Base-by-base conservation (phyloP, 2,329 filamentous ascomycete species). In the Pseudogymnoascus sp. region DNA sequence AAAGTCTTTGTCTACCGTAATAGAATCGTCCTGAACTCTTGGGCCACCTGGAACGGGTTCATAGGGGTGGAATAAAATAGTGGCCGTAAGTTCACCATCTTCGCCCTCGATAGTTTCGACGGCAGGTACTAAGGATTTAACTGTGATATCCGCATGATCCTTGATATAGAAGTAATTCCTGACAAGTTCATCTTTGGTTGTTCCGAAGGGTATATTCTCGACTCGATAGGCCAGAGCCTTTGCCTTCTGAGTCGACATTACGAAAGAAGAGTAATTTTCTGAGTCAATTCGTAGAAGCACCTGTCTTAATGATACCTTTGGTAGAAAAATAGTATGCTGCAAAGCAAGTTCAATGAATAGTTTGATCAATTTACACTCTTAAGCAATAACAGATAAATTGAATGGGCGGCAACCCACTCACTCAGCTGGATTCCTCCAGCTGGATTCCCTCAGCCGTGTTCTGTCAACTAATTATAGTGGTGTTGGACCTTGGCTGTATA, bases 201-300 rank as follows among this genome's bases (percentile, higher is more conserved):
- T 46, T 29, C 33, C 42, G n/a, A 38, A n/a, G 7, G 63, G 63
- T 9, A 64, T 62, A 31, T 64, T 64, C 13, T 64, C 59, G 15
- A 64, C 60, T 10, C 63, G 59, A 23, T 33, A 61, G 38, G 60
- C 26, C 40, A 44, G 10, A 44, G 40, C 40, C 40, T 44, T 44
- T 6, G 9, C 2, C 17, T 44, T 44, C 40, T 44, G 19, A 23
- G 19, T 11, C 40, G 19, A 44, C 40, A 44, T 44, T 4, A 5
- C 10, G 19, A 42, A 21, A 19, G 40, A 44, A 23, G 40, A 23
- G 3, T 44, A 23, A 13, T 23, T 44, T 21, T 44, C 17, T 10
- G 21, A 21, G 40, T 23, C 40, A 7, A 44, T 44, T 13, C 11
- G 23, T 4, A 7, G 10, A 42, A 44, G 40, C 40, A 44, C 3